These are phyloP conservation scores for Erythrophleum ivorense DNA, from an alignment of 331 rosid genomes.

Conservation along the genomic window DNA sequence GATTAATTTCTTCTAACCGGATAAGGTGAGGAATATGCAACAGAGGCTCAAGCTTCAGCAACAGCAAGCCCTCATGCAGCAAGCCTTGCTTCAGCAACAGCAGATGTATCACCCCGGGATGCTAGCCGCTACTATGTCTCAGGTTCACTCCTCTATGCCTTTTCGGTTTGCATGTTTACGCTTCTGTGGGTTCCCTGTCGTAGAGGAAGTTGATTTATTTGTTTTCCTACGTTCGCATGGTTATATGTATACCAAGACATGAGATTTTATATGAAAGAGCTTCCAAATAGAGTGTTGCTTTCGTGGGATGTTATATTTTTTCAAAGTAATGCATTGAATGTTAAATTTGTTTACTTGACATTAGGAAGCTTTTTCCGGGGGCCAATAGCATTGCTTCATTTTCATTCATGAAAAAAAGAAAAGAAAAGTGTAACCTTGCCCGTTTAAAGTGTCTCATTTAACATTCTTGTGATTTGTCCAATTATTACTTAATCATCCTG, in stretches of 20 bases:
- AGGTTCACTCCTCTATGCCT: constrained; percentile 38
- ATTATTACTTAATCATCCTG: background rate
- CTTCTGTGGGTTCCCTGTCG: background rate
- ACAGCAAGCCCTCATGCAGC: constrained; percentile 79
- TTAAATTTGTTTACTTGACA: background rate
- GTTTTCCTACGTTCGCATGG: background rate
- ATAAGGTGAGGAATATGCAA: constrained; percentile 56
- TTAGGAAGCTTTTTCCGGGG: too few species aligned
- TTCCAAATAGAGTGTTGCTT: background rate
- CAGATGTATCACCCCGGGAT: constrained; percentile 81
- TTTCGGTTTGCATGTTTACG: background rate
- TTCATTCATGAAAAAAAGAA: background rate
- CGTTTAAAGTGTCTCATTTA: background rate
- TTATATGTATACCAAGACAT: background rate
- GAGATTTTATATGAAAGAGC: background rate
- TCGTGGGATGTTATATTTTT: background rate
- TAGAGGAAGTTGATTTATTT: background rate
- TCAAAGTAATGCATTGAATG: background rate
- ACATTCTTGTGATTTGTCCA: background rate
- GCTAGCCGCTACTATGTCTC: constrained; percentile 79
- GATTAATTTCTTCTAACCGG: constrained; percentile 34
- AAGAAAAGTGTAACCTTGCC: background rate
- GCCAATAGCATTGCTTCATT: constrained; percentile 10
- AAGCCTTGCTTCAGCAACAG: constrained; percentile 77
- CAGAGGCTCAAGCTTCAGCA: constrained; percentile 76